Evolutionary conservation across 768 basidiomycete species (phyloP).

Genomic region (Saitozyma podzolica): DNA sequence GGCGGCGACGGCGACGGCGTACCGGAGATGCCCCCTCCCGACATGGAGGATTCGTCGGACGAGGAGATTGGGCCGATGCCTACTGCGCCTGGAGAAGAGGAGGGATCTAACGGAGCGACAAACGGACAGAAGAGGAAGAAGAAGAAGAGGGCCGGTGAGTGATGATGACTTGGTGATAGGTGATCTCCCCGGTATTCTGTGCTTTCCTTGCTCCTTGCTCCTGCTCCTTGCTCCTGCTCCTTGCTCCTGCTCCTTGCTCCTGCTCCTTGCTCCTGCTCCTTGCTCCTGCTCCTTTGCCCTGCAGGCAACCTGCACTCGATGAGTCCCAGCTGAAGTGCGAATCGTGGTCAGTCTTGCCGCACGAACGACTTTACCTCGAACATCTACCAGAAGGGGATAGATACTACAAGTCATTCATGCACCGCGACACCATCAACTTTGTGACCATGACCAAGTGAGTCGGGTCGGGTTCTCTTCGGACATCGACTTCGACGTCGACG

Average conservation of each 20-base stretch:
- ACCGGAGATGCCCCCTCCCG: conserved; percentile 45
- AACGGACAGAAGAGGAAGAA: conserved; percentile 27
- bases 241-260: background rate
- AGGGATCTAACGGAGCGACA: conserved; percentile 11
- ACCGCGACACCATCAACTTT: conserved; percentile 86
- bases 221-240: background rate
- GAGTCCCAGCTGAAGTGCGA: conserved; percentile 7
- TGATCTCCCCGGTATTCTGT: background rate
- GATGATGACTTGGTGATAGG: too few species aligned
- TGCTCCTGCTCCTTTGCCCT: background rate
- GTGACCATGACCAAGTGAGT: conserved; percentile 81
- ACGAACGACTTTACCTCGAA: conserved; percentile 88
- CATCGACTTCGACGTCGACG: background rate
- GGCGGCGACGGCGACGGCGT: conserved; percentile 15
- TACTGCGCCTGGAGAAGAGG: conserved; percentile 25
- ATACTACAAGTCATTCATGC: conserved; percentile 98
- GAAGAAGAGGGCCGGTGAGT: conserved; percentile 50
- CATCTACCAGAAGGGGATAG: conserved; percentile 89
- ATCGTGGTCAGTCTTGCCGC: conserved; percentile 70
- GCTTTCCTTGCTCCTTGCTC: background rate
- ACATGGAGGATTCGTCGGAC: conserved; percentile 43
- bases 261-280: background rate
- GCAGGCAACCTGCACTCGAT: background rate
- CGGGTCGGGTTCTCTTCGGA: background rate
- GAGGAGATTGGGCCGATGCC: conserved; percentile 50